Percentiles rank a stretch among this genome's conserved stretches.
Evolutionary conservation across 768 basidiomycete genomes (phyloP).

Genomic region (Suillus decipiens): DNA sequence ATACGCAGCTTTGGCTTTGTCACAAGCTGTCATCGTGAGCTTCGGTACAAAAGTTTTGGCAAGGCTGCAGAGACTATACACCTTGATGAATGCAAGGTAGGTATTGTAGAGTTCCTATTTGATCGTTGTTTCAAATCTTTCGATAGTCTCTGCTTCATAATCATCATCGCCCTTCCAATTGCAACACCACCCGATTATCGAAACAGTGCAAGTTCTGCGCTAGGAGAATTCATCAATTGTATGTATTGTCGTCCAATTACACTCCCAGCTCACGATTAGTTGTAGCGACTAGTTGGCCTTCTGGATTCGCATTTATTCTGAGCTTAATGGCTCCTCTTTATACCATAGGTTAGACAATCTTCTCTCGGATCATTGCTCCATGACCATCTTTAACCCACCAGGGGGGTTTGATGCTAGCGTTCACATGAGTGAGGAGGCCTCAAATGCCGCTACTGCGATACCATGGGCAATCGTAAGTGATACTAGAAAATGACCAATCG

Average conservation of each 20-base stretch:
- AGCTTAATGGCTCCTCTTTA: background rate
- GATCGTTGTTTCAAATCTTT: background rate
- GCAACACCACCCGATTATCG: conserved; percentile 16
- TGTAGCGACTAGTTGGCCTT: background rate
- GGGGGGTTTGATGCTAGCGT: background rate
- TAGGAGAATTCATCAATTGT: conserved; percentile 39
- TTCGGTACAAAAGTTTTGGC: background rate
- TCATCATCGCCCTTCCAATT: conserved; percentile 44
- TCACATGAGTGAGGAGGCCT: background rate
- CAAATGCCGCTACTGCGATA: background rate
- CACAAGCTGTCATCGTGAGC: background rate
- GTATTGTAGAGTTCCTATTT: background rate
- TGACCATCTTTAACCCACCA: background rate
- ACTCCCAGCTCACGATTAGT: background rate
- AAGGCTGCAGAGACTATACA: background rate
- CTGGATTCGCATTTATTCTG: conserved; percentile 1
- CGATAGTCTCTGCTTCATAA: conserved; percentile 20
- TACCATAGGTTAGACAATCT: background rate
- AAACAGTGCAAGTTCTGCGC: conserved; percentile 40
- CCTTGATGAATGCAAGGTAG: background rate
- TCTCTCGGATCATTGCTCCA: background rate
- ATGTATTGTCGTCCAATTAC: background rate
- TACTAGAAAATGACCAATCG: background rate
- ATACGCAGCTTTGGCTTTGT: background rate
- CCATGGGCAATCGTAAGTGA: background rate